Percentiles rank a stretch among this genome's conserved stretches.
These are phyloP conservation scores for Xylaria intraflava DNA, from an alignment of 495 filamentous ascomycete genomes.

Conservation along the genomic window DNA sequence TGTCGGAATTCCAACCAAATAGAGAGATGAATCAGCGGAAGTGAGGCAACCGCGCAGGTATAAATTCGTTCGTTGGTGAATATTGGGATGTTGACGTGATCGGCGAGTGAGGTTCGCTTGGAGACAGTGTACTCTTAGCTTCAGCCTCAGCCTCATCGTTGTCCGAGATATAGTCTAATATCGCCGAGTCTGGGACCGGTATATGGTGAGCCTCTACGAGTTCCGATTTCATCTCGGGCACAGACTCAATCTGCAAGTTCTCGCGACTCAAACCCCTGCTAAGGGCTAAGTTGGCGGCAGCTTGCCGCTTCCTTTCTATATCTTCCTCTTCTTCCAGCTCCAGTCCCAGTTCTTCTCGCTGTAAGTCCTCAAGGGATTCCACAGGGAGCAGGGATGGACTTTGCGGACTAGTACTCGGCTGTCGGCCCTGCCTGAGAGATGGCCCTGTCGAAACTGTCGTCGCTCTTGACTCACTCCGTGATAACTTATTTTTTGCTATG, in stretches of 20 bases:
- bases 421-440: slow-evolving; percentile 25
- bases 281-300: slow-evolving; percentile 64
- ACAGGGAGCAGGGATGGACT: slow-evolving; percentile 29
- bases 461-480: slow-evolving; percentile 47
- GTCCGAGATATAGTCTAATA: slow-evolving; percentile 19
- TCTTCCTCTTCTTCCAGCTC: slow-evolving; percentile 63
- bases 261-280: slow-evolving; percentile 56
- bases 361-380: slow-evolving; percentile 64
- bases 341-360: slow-evolving; percentile 66
- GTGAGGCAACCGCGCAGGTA: slow-evolving; percentile 25
- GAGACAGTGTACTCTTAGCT: neutral
- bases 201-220: slow-evolving; percentile 19
- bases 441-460: slow-evolving; percentile 45
- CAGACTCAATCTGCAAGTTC: slow-evolving; percentile 18
- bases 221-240: slow-evolving; percentile 27
- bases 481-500: slow-evolving; percentile 49
- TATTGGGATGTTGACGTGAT: slow-evolving; percentile 1
- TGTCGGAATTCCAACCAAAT: neutral
- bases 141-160: slow-evolving; percentile 14
- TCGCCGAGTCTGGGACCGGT: slow-evolving; percentile 16
- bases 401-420: slow-evolving; percentile 28
- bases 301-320: slow-evolving; percentile 61
- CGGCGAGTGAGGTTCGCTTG: slow-evolving; percentile 6
- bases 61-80: slow-evolving; percentile 16
- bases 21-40: slow-evolving; percentile 15